Percentiles rank a stretch among this genome's conserved stretches.
These are phyloP conservation scores for Ceratobasidium sp. DNA, from an alignment of 1,284 basidiomycete species.

Conservation along the genomic window DNA sequence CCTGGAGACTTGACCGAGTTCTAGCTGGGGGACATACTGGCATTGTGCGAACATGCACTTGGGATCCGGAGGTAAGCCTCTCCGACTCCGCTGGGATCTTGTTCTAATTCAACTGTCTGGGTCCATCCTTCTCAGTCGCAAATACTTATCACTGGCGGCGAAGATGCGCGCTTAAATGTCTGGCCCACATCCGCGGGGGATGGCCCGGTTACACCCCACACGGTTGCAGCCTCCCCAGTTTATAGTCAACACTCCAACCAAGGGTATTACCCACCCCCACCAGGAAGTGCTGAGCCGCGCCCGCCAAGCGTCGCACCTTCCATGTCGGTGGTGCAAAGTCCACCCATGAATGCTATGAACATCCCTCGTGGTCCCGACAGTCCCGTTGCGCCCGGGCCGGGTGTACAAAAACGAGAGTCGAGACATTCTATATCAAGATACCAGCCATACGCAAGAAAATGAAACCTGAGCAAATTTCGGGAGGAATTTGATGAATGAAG, in stretches of 20 bases:
- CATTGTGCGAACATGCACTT: slow-evolving; percentile 62
- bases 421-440: slow-evolving; percentile 33
- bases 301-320: slow-evolving; percentile 20
- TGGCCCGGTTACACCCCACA: slow-evolving; percentile 24
- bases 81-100: slow-evolving; percentile 19
- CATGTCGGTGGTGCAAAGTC: slow-evolving; percentile 19
- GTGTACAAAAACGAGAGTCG: slow-evolving; percentile 32
- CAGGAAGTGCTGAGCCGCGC: slow-evolving; percentile 36
- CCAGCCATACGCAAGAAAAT: slow-evolving; percentile 38
- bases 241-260: slow-evolving; percentile 28
- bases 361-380: slow-evolving; percentile 26
- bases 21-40: slow-evolving; percentile 62
- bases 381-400: slow-evolving; percentile 34
- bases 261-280: slow-evolving; percentile 26
- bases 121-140: slow-evolving; percentile 51
- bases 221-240: slow-evolving; percentile 23
- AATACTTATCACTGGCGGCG: slow-evolving; percentile 64
- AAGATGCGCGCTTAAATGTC: slow-evolving; percentile 62
- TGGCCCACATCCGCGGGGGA: slow-evolving; percentile 52
- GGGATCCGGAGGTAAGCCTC: slow-evolving; percentile 59
- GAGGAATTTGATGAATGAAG: neutral
- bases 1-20: slow-evolving; percentile 59
- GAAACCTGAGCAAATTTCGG: neutral
- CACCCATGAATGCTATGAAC: slow-evolving; percentile 12
- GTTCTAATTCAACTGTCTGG: slow-evolving; percentile 8